Conservation (phyloP, 805 yeast genomes). For the Saccharomyces mikatae region DNA sequence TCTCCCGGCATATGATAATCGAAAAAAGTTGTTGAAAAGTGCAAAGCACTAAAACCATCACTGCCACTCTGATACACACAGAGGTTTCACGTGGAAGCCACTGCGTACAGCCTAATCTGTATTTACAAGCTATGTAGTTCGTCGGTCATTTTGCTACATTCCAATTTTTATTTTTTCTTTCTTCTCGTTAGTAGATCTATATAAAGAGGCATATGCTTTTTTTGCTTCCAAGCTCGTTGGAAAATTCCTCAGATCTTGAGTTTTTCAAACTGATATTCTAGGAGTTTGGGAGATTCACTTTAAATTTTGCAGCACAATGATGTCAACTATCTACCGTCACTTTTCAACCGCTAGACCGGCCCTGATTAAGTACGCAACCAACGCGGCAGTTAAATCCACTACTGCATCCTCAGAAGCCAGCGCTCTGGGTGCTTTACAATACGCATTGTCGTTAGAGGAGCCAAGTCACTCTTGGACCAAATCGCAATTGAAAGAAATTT, state of each 20-base stretch:
- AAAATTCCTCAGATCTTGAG: background rate
- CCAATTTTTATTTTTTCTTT: background rate
- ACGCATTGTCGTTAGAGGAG: conserved; percentile 26
- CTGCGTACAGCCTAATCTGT: background rate
- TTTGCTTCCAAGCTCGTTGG: background rate
- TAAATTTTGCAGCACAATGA: background rate
- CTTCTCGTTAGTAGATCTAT: background rate
- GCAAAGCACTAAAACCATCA: background rate
- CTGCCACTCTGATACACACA: background rate
- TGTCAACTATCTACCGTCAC: background rate
- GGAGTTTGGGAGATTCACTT: background rate
- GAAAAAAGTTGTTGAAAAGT: background rate
- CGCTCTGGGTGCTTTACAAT: conserved; percentile 7
- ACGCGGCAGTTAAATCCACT: background rate
- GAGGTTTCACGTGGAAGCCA: background rate
- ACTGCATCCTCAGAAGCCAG: background rate
- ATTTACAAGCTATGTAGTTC: background rate
- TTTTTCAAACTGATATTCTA: background rate
- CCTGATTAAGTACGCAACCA: background rate
- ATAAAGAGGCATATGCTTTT: background rate
- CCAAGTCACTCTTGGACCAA: conserved; percentile 48
- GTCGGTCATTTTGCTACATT: background rate
- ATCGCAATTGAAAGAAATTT: conserved; percentile 51
- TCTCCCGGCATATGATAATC: background rate
- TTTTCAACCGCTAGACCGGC: background rate